Evolutionary conservation across 257 asterid genomes (phyloP).

Genomic region (Rhazya stricta): DNA sequence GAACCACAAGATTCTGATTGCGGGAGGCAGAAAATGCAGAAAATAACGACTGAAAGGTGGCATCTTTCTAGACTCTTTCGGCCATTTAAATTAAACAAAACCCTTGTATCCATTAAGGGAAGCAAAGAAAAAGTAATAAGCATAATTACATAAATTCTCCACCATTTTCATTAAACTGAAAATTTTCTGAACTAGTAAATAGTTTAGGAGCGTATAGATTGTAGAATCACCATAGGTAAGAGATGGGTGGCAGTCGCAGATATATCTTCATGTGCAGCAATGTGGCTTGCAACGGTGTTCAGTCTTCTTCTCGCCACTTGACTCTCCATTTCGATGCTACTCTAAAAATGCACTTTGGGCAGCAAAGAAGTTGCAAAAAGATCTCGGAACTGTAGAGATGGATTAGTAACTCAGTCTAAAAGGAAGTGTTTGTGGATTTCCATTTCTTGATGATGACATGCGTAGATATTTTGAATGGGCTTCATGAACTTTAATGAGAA

Average conservation of each 20-base stretch:
- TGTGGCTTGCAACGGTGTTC: slow-evolving; percentile 52
- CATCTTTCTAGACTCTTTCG: not conserved
- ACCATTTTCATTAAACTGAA: not conserved
- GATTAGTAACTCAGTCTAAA: slow-evolving; percentile 22
- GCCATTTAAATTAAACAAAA: not conserved
- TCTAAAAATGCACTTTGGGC: slow-evolving; percentile 12
- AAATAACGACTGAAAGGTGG: not conserved
- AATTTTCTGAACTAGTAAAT: not conserved
- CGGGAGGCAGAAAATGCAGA: not conserved
- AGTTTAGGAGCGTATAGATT: not conserved
- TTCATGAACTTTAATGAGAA: not conserved
- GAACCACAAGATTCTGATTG: not conserved
- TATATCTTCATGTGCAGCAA: slow-evolving; percentile 52
- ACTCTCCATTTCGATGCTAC: slow-evolving; percentile 47
- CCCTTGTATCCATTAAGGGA: not conserved
- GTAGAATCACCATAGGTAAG: slow-evolving; percentile 58
- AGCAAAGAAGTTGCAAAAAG: not conserved
- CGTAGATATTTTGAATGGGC: slow-evolving; percentile 31
- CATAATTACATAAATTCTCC: not conserved
- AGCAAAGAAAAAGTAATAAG: not conserved
- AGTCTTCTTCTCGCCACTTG: slow-evolving; percentile 53
- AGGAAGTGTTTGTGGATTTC: not conserved
- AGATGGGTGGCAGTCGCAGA: slow-evolving; percentile 65
- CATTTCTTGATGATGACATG: slow-evolving; percentile 13
- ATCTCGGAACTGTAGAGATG: not conserved